phyloP scores from a whole-genome alignment of 164 flowering plant species.

The Liquidambar formosana region DNA sequence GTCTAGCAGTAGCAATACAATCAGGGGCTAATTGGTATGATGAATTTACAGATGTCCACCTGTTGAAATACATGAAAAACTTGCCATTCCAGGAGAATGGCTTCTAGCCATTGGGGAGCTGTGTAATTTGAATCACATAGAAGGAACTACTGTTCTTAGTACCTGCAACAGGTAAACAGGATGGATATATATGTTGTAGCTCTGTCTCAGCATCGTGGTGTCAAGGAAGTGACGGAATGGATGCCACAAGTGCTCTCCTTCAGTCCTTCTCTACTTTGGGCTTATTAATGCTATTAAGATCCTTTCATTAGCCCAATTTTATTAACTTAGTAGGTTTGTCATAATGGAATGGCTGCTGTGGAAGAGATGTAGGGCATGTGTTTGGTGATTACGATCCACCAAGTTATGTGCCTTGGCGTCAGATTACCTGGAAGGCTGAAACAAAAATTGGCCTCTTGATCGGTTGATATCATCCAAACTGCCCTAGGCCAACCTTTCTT shows the following conservation, averaged over 20 bases:
- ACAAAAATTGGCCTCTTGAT: too few relatives aligned
- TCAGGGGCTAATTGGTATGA: too few relatives aligned
- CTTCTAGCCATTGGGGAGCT: constrained; percentile 92
- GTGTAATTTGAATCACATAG: constrained; percentile 86
- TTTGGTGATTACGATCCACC: too few relatives aligned
- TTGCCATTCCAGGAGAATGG: constrained; percentile 98
- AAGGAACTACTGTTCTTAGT: constrained; percentile 98
- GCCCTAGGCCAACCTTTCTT: too few relatives aligned
- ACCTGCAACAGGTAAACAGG: constrained; percentile 97
- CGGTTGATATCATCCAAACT: too few relatives aligned
- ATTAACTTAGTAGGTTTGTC: too few relatives aligned
- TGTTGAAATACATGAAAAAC: constrained; percentile 96
- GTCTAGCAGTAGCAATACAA: background rate
- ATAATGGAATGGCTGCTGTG: too few relatives aligned
- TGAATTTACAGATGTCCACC: too few relatives aligned
- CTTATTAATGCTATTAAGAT: background rate
- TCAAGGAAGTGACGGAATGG: constrained; percentile 98
- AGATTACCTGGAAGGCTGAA: too few relatives aligned
- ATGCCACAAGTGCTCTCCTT: constrained; percentile 79
- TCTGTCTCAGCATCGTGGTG: constrained; percentile 89
- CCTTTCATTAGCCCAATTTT: too few relatives aligned
- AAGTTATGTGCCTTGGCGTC: too few relatives aligned
- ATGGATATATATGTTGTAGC: constrained; percentile 98
- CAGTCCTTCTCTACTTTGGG: background rate
- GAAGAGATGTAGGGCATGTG: too few relatives aligned